A percentile compares a stretch with the other conserved stretches of the same genome.
Evolutionary conservation across 176 grass and related monocot genomes (phyloP).

Genomic region (Ananas comosus): DNA sequence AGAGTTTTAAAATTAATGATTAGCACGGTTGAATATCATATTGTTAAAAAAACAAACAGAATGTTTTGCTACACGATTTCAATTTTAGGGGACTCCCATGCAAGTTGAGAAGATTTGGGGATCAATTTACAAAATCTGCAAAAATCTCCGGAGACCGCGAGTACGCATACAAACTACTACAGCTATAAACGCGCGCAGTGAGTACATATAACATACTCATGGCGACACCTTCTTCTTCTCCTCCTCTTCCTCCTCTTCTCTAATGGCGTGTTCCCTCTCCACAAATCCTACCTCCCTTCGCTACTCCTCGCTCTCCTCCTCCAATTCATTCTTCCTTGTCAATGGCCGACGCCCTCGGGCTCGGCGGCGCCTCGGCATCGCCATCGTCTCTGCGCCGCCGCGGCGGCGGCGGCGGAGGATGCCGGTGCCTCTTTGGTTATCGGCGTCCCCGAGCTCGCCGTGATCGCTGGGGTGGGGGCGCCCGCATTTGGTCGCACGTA

Average conservation of each 20-base stretch:
- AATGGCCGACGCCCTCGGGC: background rate
- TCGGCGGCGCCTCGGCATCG: background rate
- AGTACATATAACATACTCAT: background rate
- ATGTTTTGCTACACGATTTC: too few relatives aligned
- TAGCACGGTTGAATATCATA: too few relatives aligned
- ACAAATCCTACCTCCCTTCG: background rate
- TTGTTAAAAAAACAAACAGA: too few relatives aligned
- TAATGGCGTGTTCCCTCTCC: background rate
- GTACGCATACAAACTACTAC: background rate
- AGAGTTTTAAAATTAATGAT: too few relatives aligned
- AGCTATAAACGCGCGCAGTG: background rate
- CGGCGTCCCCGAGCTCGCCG: constrained; percentile 71
- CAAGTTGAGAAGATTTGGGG: too few relatives aligned
- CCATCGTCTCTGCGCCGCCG: background rate
- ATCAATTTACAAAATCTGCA: too few relatives aligned
- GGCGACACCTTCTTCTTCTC: background rate
- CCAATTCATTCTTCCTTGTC: background rate
- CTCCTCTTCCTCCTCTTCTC: background rate
- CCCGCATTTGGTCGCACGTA: constrained; percentile 76
- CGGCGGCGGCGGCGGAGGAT: constrained; percentile 25
- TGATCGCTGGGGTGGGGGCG: constrained; percentile 83
- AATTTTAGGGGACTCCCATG: too few relatives aligned
- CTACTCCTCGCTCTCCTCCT: background rate
- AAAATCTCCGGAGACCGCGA: too few relatives aligned
- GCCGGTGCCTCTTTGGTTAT: constrained; percentile 73